These are phyloP conservation scores for Chrysochromulina parva DNA, from an alignment of 78 protist species.

Conservation along the genomic window DNA sequence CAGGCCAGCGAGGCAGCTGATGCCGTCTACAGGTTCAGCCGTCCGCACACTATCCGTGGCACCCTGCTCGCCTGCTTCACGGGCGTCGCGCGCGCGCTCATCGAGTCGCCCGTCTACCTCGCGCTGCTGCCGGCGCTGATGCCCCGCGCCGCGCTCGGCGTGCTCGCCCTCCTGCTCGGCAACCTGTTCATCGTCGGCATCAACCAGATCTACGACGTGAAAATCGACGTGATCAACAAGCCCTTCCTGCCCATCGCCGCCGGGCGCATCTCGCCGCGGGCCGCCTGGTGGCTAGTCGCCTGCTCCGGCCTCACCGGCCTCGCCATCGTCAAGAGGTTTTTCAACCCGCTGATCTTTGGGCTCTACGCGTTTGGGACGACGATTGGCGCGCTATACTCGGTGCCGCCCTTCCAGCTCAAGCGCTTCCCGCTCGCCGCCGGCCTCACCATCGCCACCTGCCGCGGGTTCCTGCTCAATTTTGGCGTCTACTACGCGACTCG, in stretches of 20 bases:
- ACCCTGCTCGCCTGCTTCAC: slow-evolving; percentile 26
- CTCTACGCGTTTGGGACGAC: neutral
- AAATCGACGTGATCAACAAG: slow-evolving; percentile 54
- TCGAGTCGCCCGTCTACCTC: neutral
- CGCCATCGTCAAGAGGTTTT: neutral
- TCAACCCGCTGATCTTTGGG: slow-evolving; percentile 2
- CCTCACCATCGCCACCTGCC: slow-evolving; percentile 14
- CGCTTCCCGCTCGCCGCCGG: slow-evolving; percentile 37
- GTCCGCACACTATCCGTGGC: slow-evolving; percentile 40
- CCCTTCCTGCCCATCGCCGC: slow-evolving; percentile 62
- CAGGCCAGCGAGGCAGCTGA: too few relatives aligned
- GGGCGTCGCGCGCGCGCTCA: slow-evolving; percentile 21
- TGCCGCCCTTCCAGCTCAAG: slow-evolving; percentile 23
- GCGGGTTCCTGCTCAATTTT: slow-evolving; percentile 45
- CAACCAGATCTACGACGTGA: slow-evolving; percentile 46
- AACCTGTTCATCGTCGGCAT: slow-evolving; percentile 44
- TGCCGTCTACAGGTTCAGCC: neutral
- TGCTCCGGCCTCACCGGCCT: neutral
- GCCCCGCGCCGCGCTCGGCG: slow-evolving; percentile 30
- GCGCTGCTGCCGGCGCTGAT: neutral
- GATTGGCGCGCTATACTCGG: slow-evolving; percentile 28
- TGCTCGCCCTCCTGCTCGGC: slow-evolving; percentile 37
- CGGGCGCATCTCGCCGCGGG: neutral
- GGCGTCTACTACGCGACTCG: slow-evolving; percentile 46
- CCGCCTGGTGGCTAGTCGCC: slow-evolving; percentile 13